Conservation (phyloP, 129 eudicot species). For the Arctium lappa region DNA sequence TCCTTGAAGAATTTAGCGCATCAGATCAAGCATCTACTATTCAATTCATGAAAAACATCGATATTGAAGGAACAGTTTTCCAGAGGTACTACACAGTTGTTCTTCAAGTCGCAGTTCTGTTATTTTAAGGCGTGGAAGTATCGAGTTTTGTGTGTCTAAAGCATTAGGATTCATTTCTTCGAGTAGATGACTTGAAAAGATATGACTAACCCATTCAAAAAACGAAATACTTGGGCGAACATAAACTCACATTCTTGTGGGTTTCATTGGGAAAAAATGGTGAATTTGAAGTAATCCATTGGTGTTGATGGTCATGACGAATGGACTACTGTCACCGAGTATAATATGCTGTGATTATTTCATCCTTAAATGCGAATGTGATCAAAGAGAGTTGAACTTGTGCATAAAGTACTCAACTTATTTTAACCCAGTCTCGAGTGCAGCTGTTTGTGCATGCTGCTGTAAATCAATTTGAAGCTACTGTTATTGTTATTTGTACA, state of each 20-base stretch:
- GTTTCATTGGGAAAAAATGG: neutral
- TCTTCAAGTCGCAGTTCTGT: neutral
- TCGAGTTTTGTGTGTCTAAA: neutral
- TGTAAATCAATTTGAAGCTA: neutral
- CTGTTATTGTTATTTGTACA: conserved; percentile 12
- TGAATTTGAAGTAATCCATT: neutral
- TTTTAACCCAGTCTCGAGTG: neutral
- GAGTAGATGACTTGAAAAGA: neutral
- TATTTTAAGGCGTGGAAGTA: neutral
- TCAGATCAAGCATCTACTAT: conserved; percentile 69
- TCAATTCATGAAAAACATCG: conserved; percentile 44
- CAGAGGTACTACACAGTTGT: conserved; percentile 49
- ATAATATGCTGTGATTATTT: neutral
- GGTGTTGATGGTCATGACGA: neutral
- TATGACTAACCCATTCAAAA: neutral
- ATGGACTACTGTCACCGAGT: neutral
- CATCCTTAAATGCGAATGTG: neutral
- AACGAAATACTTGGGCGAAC: neutral
- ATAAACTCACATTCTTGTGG: neutral
- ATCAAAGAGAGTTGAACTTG: neutral
- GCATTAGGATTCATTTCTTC: neutral
- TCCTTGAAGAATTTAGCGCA: conserved; percentile 65
- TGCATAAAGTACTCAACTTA: neutral
- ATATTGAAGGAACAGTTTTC: conserved; percentile 63
- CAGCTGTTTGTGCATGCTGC: conserved; percentile 1